Percentiles rank a stretch among this genome's conserved stretches.
Conservation (phyloP, 805 yeast species). For the Teunomyces funiuensis region DNA sequence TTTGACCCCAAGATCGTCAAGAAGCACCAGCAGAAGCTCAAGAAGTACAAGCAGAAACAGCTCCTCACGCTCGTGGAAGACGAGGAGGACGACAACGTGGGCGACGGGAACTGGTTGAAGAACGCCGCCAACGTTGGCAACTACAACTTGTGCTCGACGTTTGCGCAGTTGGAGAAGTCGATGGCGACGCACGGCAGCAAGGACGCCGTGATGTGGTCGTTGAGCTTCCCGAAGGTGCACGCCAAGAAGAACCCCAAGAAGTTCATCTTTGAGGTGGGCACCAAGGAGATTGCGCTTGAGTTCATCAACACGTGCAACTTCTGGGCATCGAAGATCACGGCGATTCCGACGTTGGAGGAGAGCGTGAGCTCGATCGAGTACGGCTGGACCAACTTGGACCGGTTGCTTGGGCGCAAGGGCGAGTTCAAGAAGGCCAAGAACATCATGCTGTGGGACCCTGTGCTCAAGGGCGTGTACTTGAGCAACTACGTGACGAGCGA, state of each 20-base stretch:
- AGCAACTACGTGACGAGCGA: constrained; percentile 27
- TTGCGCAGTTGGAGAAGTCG: constrained; percentile 39
- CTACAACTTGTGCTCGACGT: constrained; percentile 52
- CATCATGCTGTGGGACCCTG: constrained; percentile 44
- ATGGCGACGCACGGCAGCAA: constrained; percentile 1
- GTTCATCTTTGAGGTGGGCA: constrained; percentile 64
- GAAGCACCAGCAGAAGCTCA: constrained; percentile 36
- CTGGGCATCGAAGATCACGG: constrained; percentile 86
- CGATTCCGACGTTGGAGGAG: constrained; percentile 69
- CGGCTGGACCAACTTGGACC: constrained; percentile 65
- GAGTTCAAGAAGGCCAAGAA: constrained; percentile 32
- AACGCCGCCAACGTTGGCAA: constrained; percentile 58
- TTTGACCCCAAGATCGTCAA: constrained; percentile 47
- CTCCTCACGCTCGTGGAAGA: constrained; percentile 14
- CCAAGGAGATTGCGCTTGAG: constrained; percentile 63
- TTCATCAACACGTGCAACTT: constrained; percentile 79
- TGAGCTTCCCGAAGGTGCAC: constrained; percentile 49
- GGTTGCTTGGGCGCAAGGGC: constrained; percentile 25
- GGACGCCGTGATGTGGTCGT: constrained; percentile 43
- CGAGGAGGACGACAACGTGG: constrained; percentile 33
- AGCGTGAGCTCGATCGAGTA: constrained; percentile 76
- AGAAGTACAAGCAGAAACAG: constrained; percentile 22
- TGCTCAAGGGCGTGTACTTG: constrained; percentile 42
- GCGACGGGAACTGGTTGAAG: constrained; percentile 71
- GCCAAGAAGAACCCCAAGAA: constrained; percentile 36